Evolutionary conservation across 768 basidiomycete species (phyloP).

Genomic region (Tricholoma sp.): DNA sequence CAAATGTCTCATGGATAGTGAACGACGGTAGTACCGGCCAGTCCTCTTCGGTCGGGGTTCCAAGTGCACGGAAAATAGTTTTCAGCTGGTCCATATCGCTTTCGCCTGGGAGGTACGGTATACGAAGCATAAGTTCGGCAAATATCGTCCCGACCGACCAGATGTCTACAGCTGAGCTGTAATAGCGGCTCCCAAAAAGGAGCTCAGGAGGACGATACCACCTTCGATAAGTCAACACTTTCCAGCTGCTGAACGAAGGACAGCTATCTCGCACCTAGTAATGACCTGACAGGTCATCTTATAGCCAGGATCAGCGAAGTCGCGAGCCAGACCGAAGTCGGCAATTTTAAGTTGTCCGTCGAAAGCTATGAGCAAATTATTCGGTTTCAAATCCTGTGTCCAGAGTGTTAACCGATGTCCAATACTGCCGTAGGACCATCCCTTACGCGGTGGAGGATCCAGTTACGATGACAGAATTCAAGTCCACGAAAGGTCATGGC

Average conservation of each 20-base stretch:
- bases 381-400: slow-evolving; percentile 91
- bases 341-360: slow-evolving; percentile 94
- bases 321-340: slow-evolving; percentile 97
- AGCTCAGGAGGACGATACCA: slow-evolving; percentile 99
- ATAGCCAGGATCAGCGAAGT: slow-evolving; percentile 90
- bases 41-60: slow-evolving; percentile 93
- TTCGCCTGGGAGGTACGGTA: slow-evolving; percentile 93
- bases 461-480: slow-evolving; percentile 98
- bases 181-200: slow-evolving; percentile 85
- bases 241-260: slow-evolving; percentile 2
- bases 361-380: slow-evolving; percentile 91
- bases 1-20: not conserved
- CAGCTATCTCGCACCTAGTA: slow-evolving; percentile 63
- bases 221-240: slow-evolving; percentile 33
- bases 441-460: slow-evolving; percentile 84
- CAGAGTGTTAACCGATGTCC: not conserved
- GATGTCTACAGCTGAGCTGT: slow-evolving; percentile 88
- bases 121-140: slow-evolving; percentile 93
- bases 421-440: not conserved
- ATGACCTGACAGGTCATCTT: slow-evolving; percentile 99
- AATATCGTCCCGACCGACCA: slow-evolving; percentile 99
- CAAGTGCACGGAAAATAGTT: slow-evolving; percentile 89
- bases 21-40: slow-evolving; percentile 71
- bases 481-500: slow-evolving; percentile 96
- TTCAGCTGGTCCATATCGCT: slow-evolving; percentile 97